Evolutionary conservation across 1,139 yeast species (phyloP).

Genomic region (Yamadazyma buinensis): DNA sequence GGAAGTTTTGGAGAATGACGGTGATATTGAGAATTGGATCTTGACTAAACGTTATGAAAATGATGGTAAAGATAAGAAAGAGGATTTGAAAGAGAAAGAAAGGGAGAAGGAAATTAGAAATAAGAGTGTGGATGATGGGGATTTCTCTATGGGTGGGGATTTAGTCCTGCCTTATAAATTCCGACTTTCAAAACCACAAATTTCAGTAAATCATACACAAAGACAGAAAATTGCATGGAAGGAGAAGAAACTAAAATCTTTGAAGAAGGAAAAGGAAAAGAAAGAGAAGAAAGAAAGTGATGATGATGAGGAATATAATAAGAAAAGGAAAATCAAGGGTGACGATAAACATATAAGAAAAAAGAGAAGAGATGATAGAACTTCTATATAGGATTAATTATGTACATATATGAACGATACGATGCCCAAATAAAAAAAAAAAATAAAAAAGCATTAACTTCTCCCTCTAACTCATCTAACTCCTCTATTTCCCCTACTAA

Average conservation of each 20-base stretch:
- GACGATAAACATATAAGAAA: background rate
- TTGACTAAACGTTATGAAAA: slow-evolving; percentile 47
- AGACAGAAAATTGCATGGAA: too few species aligned
- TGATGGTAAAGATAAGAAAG: slow-evolving; percentile 8
- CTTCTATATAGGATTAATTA: background rate
- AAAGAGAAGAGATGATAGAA: slow-evolving; percentile 4
- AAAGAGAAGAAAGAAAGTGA: background rate
- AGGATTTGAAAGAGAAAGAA: background rate
- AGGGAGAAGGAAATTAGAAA: background rate
- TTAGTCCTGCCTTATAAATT: slow-evolving; percentile 34
- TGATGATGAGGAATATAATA: slow-evolving; percentile 5
- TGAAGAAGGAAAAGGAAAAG: background rate
- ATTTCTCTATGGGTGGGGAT: slow-evolving; percentile 32
- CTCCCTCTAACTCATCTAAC: too few species aligned
- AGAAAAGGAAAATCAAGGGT: slow-evolving; percentile 4
- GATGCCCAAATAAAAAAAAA: too few species aligned
- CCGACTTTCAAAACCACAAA: slow-evolving; percentile 43
- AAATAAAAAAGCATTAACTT: too few species aligned
- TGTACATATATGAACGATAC: too few species aligned
- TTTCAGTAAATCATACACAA: slow-evolving; percentile 29
- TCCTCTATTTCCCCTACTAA: too few species aligned
- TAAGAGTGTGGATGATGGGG: background rate
- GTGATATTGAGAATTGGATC: slow-evolving; percentile 54
- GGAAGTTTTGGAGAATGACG: slow-evolving; percentile 40
- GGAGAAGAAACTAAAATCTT: background rate